Evolutionary conservation across 2,329 filamentous ascomycete species (phyloP), one percentile per base, ranked within the genome.

Genomic region (Claviceps pusilla): DNA sequence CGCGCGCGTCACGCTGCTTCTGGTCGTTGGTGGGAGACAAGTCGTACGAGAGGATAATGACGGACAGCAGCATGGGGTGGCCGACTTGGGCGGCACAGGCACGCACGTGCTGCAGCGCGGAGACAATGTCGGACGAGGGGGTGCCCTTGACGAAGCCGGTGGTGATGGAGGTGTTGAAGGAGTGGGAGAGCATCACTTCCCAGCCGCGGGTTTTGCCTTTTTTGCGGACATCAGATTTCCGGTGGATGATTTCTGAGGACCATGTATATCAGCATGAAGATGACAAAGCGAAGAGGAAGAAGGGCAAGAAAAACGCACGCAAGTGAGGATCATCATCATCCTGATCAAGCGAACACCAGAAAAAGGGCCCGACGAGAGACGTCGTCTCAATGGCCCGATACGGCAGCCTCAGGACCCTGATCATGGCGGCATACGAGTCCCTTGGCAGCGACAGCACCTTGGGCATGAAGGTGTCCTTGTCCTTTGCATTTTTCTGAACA

Each of bases 221-320:
- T 63, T 83, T 83, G 51, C 78, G 76, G 39, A 83, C 80, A 61
- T 83, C 80, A n/a, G 77, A 81, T 65, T 83, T 83, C 59, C 80
- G 76, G 62, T 79, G 80, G 56, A 83, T 73, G 59, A 83, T 77
- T 61, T 83, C 76, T 78, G 39, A 9, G 39, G 7, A 29, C 31
- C 31, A 33, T 33, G 31, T 4, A 33, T 33, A 35, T 45, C 42
- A 45, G 42, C 42, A 14, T 9, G 12, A 24, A 10, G 48, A 33
- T 10, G 10, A 46, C 12, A 14, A 46, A 46, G 24, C 14, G 28
- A 47, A 6, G 12, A 31, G 12, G 16, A 6, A 49, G 19, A 37
- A 10, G 33, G n/a, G 48, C 11, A 6, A 7, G 14, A 14, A 12
- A 7, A 4, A 66, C 75, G 62, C 70, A 79, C 77, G 80, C 48